Evolutionary conservation across 1,139 yeast genomes (phyloP).

Genomic region (Nakaseomyces nivariensis): DNA sequence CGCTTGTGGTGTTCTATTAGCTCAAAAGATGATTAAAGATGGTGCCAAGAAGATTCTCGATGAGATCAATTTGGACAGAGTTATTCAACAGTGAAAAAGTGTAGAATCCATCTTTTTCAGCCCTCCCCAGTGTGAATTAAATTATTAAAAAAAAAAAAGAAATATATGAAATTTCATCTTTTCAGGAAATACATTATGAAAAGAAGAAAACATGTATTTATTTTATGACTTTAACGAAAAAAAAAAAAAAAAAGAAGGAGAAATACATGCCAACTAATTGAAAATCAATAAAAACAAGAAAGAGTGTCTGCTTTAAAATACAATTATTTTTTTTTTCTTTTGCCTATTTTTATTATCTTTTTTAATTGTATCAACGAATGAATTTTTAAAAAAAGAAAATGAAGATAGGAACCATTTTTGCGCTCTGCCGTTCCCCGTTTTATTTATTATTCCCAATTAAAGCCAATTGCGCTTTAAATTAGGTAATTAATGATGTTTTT

Average conservation of each 20-base stretch:
- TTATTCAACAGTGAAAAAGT: constrained; percentile 27
- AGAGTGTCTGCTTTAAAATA: background rate
- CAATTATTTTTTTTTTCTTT: background rate
- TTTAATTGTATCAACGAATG: background rate
- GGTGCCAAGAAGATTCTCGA: constrained; percentile 85
- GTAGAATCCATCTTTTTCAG: background rate
- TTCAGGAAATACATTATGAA: background rate
- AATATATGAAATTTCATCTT: background rate
- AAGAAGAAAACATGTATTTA: background rate
- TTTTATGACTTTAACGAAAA: background rate
- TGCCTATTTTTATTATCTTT: background rate
- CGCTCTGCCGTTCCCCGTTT: background rate
- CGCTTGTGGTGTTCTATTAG: constrained; percentile 59
- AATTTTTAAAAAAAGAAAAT: background rate
- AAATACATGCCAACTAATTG: background rate
- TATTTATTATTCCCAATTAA: background rate
- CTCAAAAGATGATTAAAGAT: constrained; percentile 50
- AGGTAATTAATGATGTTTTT: background rate
- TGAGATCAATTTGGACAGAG: constrained; percentile 62
- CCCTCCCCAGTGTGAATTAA: background rate
- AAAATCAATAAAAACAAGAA: background rate
- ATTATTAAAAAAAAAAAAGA: background rate
- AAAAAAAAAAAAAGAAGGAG: background rate
- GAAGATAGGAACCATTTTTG: background rate
- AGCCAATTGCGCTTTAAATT: background rate